Base-by-base conservation (phyloP, 2,329 filamentous ascomycete genomes). In the Chaetomium sp. region DNA sequence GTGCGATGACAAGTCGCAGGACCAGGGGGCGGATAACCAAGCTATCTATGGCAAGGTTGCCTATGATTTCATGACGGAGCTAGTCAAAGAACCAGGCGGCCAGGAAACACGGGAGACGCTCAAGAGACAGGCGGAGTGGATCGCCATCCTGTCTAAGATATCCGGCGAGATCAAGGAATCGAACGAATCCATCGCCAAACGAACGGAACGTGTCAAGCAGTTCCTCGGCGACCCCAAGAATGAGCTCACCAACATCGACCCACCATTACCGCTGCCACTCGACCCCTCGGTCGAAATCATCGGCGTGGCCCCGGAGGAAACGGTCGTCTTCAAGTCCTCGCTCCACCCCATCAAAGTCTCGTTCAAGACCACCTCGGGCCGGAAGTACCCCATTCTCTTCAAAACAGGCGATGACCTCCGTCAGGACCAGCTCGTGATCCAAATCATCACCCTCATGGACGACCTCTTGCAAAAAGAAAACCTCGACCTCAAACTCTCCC, bases 401-500 rank as follows among this genome's bases (percentile, higher is more conserved):
- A 99, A 99, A 71, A 91, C 91, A 1, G 94, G 94, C 38, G 94
- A 99, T 68, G 94, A 99, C 68, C 78, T 99, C 51, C 88, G 94
- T 11, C 94, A 99, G 71, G 94, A 99, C 67, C 94, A 99, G 68
- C 82, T 99, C 2, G 92, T 99, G 38, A 95, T 99, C 53, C 94
- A 84, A 67, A 97, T 97, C 67, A 96, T 99, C 69, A 95, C 90
- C 0, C 80, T 99, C 12, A 99, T 99, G 94, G 94, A 99, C 66
- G 89, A 92, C 56, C 82, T 99, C 1, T 79, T 99, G 4, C 89
- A 89, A 57, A 96, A 97, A 67, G 94, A 99, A 68, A 97, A 99
- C 59, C 78, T 99, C 8, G 94, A 99, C 67, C 79, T 99, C 45
- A 96, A 95, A 68, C 79, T 99, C 1, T 92, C 92, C 0, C 94